Conservation (phyloP, 192 early-diverging fungal genomes). For the Podila verticillata region DNA sequence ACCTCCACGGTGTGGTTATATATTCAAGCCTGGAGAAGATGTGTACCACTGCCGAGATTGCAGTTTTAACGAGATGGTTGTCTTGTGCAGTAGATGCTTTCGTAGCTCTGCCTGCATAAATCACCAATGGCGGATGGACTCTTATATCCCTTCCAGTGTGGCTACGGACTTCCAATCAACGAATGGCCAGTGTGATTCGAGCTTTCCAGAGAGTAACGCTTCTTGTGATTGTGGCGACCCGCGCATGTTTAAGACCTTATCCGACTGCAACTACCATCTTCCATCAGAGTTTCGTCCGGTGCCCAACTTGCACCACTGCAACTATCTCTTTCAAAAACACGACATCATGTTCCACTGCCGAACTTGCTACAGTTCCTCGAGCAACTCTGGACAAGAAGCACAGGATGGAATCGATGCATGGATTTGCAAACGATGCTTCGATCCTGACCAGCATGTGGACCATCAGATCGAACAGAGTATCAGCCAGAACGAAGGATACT, state of each 20-base stretch:
- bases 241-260: constrained; percentile 18
- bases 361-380: constrained; percentile 13
- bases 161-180: no score
- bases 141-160: not conserved
- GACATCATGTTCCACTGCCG: constrained; percentile 28
- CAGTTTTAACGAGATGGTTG: constrained; percentile 20
- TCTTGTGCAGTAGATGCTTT: constrained; percentile 42
- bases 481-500: constrained; percentile 27
- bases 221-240: constrained; percentile 41
- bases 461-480: constrained; percentile 13
- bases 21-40: constrained; percentile 38
- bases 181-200: not conserved
- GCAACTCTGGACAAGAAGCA: not conserved
- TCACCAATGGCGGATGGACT: constrained; percentile 29
- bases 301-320: constrained; percentile 25
- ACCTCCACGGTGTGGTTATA: constrained; percentile 13
- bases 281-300: constrained; percentile 31
- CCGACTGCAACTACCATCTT: constrained; percentile 38
- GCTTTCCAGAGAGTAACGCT: not conserved
- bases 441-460: constrained; percentile 10
- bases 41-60: constrained; percentile 45
- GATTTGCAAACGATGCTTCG: constrained; percentile 41
- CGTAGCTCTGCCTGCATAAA: constrained; percentile 19
- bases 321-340: constrained; percentile 21
- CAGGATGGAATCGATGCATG: constrained; percentile 14